phyloP scores from a whole-genome alignment of 164 flowering plant genomes.

The Annona squamosa region DNA sequence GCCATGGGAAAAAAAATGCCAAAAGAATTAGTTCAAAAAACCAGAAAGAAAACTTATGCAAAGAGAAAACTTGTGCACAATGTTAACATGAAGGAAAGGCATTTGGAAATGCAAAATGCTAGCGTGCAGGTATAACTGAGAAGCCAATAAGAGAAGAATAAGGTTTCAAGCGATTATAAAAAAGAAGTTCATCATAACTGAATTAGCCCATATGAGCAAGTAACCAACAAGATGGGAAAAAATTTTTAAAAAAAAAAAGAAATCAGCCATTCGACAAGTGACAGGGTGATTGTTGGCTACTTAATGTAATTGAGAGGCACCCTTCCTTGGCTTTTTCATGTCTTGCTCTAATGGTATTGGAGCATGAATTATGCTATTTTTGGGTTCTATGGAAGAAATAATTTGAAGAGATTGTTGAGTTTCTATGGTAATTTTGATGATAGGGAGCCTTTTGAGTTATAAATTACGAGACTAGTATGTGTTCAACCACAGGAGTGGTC shows the following conservation, averaged over 20 bases:
- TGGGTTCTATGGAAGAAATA: too few relatives aligned
- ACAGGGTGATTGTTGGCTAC: background rate
- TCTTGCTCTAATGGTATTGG: background rate
- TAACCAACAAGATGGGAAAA: too few relatives aligned
- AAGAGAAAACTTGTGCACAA: background rate
- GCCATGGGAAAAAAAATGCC: background rate
- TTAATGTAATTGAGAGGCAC: too few relatives aligned
- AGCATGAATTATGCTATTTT: background rate
- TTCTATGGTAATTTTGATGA: too few relatives aligned
- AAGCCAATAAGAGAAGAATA: background rate
- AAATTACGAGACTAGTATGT: too few relatives aligned
- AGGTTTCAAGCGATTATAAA: background rate
- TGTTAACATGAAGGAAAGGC: background rate
- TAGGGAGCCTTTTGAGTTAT: too few relatives aligned
- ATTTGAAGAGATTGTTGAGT: background rate
- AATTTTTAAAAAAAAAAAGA: background rate
- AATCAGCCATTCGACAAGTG: background rate
- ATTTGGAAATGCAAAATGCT: too few relatives aligned
- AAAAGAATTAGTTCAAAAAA: background rate
- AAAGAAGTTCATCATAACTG: background rate
- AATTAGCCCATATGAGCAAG: background rate
- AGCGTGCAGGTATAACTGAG: background rate
- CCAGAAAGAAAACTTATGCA: background rate
- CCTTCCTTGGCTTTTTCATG: background rate
- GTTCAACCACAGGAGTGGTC: too few relatives aligned